These are phyloP conservation scores for Gnomoniopsis smithogilvyi DNA, from an alignment of 2,329 filamentous ascomycete genomes.

Conservation along the genomic window DNA sequence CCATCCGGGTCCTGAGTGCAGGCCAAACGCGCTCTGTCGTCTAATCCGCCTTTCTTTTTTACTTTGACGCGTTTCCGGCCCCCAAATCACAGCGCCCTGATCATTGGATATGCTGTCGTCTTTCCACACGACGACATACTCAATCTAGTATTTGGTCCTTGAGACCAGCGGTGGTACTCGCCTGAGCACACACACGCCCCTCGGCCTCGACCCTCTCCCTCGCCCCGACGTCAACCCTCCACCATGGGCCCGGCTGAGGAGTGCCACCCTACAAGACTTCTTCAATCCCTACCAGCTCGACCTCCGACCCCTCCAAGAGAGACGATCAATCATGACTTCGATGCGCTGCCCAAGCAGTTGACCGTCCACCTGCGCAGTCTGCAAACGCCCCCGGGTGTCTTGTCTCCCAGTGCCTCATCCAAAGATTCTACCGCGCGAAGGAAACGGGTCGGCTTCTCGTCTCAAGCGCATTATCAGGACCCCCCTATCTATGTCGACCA, in stretches of 20 bases:
- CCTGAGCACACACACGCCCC: conserved; percentile 2
- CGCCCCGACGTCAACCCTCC: conserved; percentile 12
- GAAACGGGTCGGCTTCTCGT: conserved; percentile 58
- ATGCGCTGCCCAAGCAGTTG: conserved; percentile 28
- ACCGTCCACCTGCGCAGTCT: conserved; percentile 39
- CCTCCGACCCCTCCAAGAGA: conserved; percentile 68
- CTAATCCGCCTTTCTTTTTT: background rate
- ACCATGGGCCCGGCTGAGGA: conserved; percentile 16
- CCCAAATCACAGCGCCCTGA: background rate
- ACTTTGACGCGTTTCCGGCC: background rate
- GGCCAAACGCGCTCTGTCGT: background rate
- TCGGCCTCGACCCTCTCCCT: conserved; percentile 21
- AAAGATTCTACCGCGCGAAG: conserved; percentile 42
- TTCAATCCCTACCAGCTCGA: conserved; percentile 54
- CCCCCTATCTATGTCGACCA: conserved; percentile 42
- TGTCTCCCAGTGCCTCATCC: conserved; percentile 38
- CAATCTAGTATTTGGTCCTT: conserved; percentile 1
- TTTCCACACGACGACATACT: conserved; percentile 1
- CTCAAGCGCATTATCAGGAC: conserved; percentile 54
- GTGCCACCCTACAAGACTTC: conserved; percentile 32
- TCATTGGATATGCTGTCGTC: conserved; percentile 9
- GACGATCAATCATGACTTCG: conserved; percentile 35
- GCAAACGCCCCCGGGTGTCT: conserved; percentile 51
- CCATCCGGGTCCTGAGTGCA: background rate
- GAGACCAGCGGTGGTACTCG: conserved; percentile 22